Base-by-base conservation (phyloP, 1,139 yeast species). In the Candida pseudoviswanathii region DNA sequence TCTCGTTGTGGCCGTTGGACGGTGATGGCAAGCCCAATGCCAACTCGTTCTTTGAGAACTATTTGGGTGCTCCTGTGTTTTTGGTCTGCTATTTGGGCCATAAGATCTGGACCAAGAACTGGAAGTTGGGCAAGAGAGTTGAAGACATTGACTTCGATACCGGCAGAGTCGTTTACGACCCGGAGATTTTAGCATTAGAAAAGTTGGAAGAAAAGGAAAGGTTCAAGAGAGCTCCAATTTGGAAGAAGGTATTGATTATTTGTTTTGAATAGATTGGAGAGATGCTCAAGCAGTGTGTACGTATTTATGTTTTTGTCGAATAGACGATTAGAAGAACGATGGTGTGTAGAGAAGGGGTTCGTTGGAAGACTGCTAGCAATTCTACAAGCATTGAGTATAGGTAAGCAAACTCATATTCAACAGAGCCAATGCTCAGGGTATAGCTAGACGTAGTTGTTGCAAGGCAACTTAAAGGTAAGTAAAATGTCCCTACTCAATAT, bases 81-180 rank as follows among this genome's bases (percentile, higher is more conserved):
- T 33, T 66, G n/a, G 62, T 60, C 4, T 65, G 60, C 47, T 72
- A 67, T 53, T 26, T 68, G 8, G 67, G 64, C 10, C 76, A 72
- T 57, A 72, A 72, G 61, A 43, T 71, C 25, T 53, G 60, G 41
- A 62, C 57, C 42, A 54, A 58, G 58, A 62, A 62, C 27, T 57
- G 63, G 51, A 63, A 65, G 46, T 53, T 72, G 24, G 71, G 63
- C 50, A 60, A 71, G 43, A 58, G 60, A 10, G 67, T 69, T 25
- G 61, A 63, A 24, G 72, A 71, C 49, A 73, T 75, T 51, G 78
- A 75, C 57, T 58, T 75, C 39, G 71, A 73, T 50, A 63, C 72
- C 10, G 79, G 78, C 45, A 66, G 79, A 60, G 66, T 74, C 51
- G 73, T 72, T 51, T 63, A 65, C 42, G 77, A 75, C 57, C 65